Evolutionary conservation across 2,329 filamentous ascomycete genomes (phyloP), one percentile per base, ranked within the genome.

Genomic region (Canariomyces notabilis): DNA sequence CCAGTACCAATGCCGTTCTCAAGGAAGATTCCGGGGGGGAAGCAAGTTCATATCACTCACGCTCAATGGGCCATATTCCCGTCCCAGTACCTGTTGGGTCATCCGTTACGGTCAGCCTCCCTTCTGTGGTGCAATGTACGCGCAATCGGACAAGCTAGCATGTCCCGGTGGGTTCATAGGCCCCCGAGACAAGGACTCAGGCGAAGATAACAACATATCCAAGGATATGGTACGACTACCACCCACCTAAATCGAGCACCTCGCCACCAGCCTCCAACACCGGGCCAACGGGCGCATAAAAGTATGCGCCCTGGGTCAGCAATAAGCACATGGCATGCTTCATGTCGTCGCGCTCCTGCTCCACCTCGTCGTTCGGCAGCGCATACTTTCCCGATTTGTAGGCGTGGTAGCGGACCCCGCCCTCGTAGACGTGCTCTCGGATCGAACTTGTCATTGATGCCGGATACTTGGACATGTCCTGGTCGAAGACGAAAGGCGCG

Each of bases 11-110:
- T 53, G 45, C 50, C 34, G 26, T 55, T 53, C 4, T 9, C 8
- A 9, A 22, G 18, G 15, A 44, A 32, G 19, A 16, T 35, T 46
- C 46, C 43, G 41, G 46, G 29, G 42, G 36, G 26, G 46, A 46
- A 33, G 37, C 49, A 50, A 51, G 12, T 15, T 51, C 26, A 57
- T 31, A 39, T 16, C 37, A 67, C 73, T 65, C 60, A 75, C 73
- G 58, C 51, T 76, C 69, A 37, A 75, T 66, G 36, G 68, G 70
- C 74, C 74, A 77, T 48, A 69, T 70, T 2, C 74, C 74, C 8
- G 73, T 76, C 9, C 74, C 74, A 5, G 73, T 76, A 16, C 72
- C 71, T 74, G 43, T 47, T 11, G 41, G 47, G 40, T 40, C 42
- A 31, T 37, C 29, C 9, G 16, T n/a, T n/a, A n/a, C 37, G 39